A percentile compares a stretch with the other conserved stretches of the same genome.
Evolutionary conservation across 495 filamentous ascomycete species (phyloP).

Genomic region (Xylaria palmicola): DNA sequence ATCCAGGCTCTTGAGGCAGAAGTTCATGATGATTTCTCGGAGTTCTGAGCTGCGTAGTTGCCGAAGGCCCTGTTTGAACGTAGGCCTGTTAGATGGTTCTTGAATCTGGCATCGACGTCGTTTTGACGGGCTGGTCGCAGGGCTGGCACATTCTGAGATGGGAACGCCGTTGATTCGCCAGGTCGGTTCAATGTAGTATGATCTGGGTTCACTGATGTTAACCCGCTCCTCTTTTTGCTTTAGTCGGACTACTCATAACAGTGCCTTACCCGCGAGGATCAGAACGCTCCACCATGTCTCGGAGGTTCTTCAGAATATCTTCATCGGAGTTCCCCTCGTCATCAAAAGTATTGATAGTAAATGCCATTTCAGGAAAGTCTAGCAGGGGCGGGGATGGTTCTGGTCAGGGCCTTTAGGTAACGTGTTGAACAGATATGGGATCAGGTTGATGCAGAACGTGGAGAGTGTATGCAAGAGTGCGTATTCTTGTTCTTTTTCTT

Average conservation of each 20-base stretch:
- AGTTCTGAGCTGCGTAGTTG: conserved; percentile 12
- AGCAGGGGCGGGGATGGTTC: neutral
- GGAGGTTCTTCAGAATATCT: conserved; percentile 4
- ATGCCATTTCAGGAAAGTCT: neutral
- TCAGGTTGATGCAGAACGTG: no score
- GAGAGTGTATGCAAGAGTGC: no score
- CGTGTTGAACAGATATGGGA: no score
- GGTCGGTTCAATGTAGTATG: conserved; percentile 13
- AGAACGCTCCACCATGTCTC: conserved; percentile 1
- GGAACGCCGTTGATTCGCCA: conserved; percentile 12
- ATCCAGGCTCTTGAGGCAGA: conserved; percentile 4
- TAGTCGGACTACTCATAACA: no score
- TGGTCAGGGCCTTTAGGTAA: neutral
- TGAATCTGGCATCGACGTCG: neutral
- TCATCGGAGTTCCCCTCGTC: neutral
- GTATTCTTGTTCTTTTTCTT: no score
- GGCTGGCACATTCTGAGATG: neutral
- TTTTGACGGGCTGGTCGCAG: neutral
- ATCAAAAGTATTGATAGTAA: neutral
- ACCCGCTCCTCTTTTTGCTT: neutral
- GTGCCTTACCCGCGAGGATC: conserved; percentile 12
- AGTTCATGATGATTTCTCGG: conserved; percentile 16
- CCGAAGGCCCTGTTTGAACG: neutral
- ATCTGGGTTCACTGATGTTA: neutral
- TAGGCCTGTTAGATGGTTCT: neutral